A percentile compares a stretch with the other conserved stretches of the same genome.
Evolutionary conservation across 768 basidiomycete species (phyloP).

Genomic region (Sistotremastrum suecicum): DNA sequence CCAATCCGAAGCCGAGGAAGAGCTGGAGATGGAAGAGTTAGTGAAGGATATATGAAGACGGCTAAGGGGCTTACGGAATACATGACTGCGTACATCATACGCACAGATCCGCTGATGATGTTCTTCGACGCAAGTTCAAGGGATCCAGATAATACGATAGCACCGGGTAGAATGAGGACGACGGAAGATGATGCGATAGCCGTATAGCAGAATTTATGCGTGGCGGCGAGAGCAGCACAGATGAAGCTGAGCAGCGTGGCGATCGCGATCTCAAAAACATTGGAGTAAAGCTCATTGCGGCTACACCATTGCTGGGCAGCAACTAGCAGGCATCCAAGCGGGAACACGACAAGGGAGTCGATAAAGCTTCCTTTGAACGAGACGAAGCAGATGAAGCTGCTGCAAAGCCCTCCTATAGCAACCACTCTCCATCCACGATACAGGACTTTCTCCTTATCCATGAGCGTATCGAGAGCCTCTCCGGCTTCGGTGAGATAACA

Average conservation of each 20-base stretch:
- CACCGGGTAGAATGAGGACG: constrained; percentile 71
- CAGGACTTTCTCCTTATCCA: constrained; percentile 42
- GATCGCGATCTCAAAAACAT: constrained; percentile 74
- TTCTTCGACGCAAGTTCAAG: constrained; percentile 72
- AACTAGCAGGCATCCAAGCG: constrained; percentile 64
- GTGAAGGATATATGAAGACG: background rate
- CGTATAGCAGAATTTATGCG: constrained; percentile 64
- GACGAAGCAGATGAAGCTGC: constrained; percentile 57
- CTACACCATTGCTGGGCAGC: constrained; percentile 56
- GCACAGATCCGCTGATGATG: constrained; percentile 73
- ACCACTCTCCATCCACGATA: constrained; percentile 49
- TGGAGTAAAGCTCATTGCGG: constrained; percentile 65
- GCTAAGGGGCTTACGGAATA: constrained; percentile 35
- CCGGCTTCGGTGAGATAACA: constrained; percentile 64
- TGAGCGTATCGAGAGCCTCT: constrained; percentile 52
- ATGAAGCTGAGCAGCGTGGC: constrained; percentile 70
- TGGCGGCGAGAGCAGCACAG: constrained; percentile 57
- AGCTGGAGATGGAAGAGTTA: constrained; percentile 12
- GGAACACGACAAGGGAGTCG: constrained; percentile 58
- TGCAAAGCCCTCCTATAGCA: constrained; percentile 66
- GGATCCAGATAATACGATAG: constrained; percentile 56
- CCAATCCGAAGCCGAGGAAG: constrained; percentile 67
- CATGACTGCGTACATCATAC: constrained; percentile 64
- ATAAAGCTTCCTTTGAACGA: constrained; percentile 66
- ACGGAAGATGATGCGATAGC: constrained; percentile 66